Evolutionary conservation across 2,329 filamentous ascomycete species (phyloP), one percentile per base, ranked within the genome.

Genomic region (Akanthomyces dipterigenus): DNA sequence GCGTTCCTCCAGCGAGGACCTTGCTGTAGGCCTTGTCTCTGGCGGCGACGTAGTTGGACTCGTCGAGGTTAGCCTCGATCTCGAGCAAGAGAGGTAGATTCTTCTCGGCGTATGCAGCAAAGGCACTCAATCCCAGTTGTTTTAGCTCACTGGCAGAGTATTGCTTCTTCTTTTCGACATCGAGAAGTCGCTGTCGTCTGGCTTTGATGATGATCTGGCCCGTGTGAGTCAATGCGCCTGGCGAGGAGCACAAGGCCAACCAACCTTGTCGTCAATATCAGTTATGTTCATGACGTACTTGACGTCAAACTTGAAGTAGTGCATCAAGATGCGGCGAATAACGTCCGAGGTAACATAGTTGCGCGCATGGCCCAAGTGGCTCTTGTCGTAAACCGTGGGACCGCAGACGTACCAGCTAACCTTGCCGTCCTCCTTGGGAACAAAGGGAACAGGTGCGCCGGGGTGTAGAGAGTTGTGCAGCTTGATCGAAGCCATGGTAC

Each of bases 281-380:
- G 92, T 96, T 65, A 95, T 91, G 76, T 96, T 96, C 88, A 96
- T 95, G 66, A 96, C 90, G 76, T 96, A 96, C 63, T 87, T 85
- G 66, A 96, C 85, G 46, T 91, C 79, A 73, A 89, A 95, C 64
- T 86, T 85, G 72, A 96, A 96, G 75, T 95, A 93, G 73, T 93
- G 86, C 69, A 83, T 80, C 74, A 96, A 76, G 68, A 96, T 90
- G 68, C 92, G 86, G 64, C 92, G 84, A 67, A 96, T 87, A 65
- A 96, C 92, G 73, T 96, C 92, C 50, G 90, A 93, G 55, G 88
- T 90, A 65, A 96, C 90, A 82, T 96, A 96, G 77, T 96, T 96
- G 67, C 91, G 82, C 34, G 90, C 91, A 75, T 96, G 91, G 34
- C 91, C 88, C 50, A 93, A 75, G 78, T 93, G 90, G 64, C 88